Base-by-base conservation (phyloP, 148 eudicot genomes). In the Persicaria tinctoria region DNA sequence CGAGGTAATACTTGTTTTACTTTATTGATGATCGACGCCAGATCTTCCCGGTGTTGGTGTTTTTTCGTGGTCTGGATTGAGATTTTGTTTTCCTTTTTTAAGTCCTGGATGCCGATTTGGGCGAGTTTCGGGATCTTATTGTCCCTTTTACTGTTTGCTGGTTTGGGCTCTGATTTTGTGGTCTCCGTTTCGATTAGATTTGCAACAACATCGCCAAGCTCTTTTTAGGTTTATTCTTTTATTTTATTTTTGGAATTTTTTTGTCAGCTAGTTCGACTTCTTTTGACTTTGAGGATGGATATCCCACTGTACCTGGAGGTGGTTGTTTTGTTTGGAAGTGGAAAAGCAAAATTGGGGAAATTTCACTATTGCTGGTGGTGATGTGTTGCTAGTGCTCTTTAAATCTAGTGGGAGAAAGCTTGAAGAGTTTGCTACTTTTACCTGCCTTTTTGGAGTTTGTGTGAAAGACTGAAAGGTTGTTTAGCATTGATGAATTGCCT, bases 1-100 rank as follows among this genome's bases (percentile, higher is more conserved):
- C 73, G 93, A 91, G 92, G 97, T 91, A 75, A 20, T 66, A 0
- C 41, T 32, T 68, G 20, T 11, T 62, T 27, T 8, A 23, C 27
- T 27, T 23, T 8, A 5, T n/a, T 5, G 16, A 16, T 8, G 3
- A 62, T 8, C 44, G 5, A 41, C 3, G 44, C 13, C 44, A 62
- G 68, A 62, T 62, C 44, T 62, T 27, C 13, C 14, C 4, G 44
- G 44, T 62, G 45, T 62, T 62, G 1, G 4, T 62, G 68, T 1
- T 8, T 23, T 62, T 23, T 17, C 5, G 44, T 62, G 44, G 8
- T 11, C 45, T 27, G 6, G 41, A 11, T 62, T 62, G 44, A 23
- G 68, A 8, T 23, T 62, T 56, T 56, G n/a, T 53, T 14, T 14
- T 56, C 60, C 20, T 56, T 16, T 56, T n/a, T 18, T 4, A 5